Base-by-base conservation (phyloP, 2,329 filamentous ascomycete genomes). In the Fusarium neocosmosporiellum region DNA sequence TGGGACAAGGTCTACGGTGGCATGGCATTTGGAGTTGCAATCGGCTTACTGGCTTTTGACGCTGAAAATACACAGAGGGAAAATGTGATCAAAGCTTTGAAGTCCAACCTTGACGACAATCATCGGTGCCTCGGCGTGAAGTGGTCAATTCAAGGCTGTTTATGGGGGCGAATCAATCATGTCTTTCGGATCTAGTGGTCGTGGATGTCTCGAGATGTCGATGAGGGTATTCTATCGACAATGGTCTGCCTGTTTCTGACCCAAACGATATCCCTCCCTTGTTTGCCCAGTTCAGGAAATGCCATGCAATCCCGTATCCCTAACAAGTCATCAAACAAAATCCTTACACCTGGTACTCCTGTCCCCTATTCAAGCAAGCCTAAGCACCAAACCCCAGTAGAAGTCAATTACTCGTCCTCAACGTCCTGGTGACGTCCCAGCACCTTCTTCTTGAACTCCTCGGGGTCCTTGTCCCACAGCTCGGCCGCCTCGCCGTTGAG, bases 401-500 rank as follows among this genome's bases (percentile, higher is more conserved):
- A 20, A 55, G 33, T 27, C 16, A 65, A 43, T 62, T 83, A 91
- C 76, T 92, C 90, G 71, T 92, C 90, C 70, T 92, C 90, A 31
- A 92, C 82, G 73, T 92, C 90, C 54, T 86, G 85, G 82, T 92
- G 90, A 67, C 90, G 87, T 57, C 84, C 89, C 71, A 88, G 77
- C 36, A 92, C 90, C 84, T 92, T 92, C 74, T 90, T 90, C 88
- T 98, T 94, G 88, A 96, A 98, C 82, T 97, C 94, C 53, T 90
- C 91, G 39, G 91, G 87, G 81, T 98, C 91, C 76, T 92, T 94
- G 81, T 98, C 96, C 95, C 96, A 99, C 46, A 99, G 88, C 81
- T 98, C 94, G 18, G 97, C 96, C 33, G 96, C 96, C 83, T 99
- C 95, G 67, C 95, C 97, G 78, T 99, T 99, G 72, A 99, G 87